phyloP scores from a whole-genome alignment of 108 stramenopile species.

The Nitzschia sp. region DNA sequence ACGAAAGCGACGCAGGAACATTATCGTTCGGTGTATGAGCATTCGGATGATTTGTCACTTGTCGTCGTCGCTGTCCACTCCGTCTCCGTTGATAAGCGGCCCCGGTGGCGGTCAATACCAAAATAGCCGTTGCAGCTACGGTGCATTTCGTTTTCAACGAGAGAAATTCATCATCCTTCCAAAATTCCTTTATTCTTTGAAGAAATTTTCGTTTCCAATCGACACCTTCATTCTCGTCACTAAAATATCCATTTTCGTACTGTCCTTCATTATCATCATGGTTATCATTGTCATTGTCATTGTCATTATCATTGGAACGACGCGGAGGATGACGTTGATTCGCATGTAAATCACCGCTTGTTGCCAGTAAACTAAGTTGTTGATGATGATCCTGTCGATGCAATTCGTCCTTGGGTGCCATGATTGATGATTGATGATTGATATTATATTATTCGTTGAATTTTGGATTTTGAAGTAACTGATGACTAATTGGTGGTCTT shows the following conservation, averaged over 20 bases:
- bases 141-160: background rate
- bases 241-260: background rate
- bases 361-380: background rate
- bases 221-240: background rate
- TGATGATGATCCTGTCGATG: background rate
- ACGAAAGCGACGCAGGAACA: too few relatives aligned
- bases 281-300: background rate
- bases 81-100: background rate
- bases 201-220: background rate
- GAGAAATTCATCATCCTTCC: slow-evolving; percentile 2
- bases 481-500: too few relatives aligned
- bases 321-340: background rate
- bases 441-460: too few relatives aligned
- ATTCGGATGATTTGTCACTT: background rate
- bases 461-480: too few relatives aligned
- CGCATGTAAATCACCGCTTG: background rate
- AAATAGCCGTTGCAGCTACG: background rate
- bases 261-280: background rate
- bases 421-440: too few relatives aligned
- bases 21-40: background rate
- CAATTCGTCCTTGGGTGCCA: slow-evolving; percentile 2
- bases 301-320: background rate
- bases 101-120: background rate
- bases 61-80: background rate
- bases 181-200: background rate